Conservation (phyloP, 768 basidiomycete species). For the Mycena belliarum region DNA sequence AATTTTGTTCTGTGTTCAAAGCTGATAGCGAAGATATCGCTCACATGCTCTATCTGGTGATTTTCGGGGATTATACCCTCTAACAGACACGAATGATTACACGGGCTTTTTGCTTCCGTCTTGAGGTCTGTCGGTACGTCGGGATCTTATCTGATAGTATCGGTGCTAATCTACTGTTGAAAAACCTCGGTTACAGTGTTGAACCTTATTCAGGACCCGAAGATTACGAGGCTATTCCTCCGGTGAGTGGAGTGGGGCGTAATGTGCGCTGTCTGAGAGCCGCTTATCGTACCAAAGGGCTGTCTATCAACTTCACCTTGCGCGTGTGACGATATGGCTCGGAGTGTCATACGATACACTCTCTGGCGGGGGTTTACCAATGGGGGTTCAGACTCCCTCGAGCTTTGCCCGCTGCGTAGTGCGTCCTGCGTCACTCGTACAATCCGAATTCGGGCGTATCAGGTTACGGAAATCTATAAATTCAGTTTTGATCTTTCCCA, state of each 20-base stretch:
- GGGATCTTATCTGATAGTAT: constrained; percentile 5
- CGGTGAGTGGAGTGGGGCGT: background rate
- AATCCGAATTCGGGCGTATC: background rate
- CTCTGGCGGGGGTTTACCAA: background rate
- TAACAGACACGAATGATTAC: background rate
- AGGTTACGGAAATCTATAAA: constrained; percentile 15
- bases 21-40: background rate
- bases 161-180: background rate
- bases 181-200: constrained; percentile 8
- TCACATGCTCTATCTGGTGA: background rate
- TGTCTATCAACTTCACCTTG: background rate
- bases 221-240: constrained; percentile 16
- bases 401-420: constrained; percentile 6
- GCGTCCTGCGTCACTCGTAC: background rate
- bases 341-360: background rate
- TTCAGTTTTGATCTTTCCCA: background rate
- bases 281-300: background rate
- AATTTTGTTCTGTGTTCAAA: background rate
- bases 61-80: background rate
- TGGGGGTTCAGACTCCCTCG: constrained; percentile 17
- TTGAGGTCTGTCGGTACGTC: background rate
- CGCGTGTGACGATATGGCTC: background rate
- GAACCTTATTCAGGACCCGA: constrained; percentile 3
- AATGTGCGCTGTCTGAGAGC: background rate
- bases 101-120: background rate